These are phyloP conservation scores for Amylocarpus encephaloides DNA, from an alignment of 2,329 filamentous ascomycete species.

Conservation along the genomic window DNA sequence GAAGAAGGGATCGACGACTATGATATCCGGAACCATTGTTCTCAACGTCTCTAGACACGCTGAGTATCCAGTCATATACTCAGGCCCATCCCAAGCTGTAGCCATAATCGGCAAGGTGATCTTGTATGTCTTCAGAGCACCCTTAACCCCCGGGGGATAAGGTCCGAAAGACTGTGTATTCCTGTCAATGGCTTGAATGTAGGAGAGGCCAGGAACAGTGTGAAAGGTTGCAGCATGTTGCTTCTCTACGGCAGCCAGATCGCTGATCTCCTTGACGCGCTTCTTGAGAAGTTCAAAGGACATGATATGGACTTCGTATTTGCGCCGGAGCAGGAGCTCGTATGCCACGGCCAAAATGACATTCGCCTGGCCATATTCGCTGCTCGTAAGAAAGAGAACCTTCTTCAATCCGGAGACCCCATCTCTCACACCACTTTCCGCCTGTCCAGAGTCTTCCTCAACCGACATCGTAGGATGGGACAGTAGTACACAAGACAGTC, in stretches of 20 bases:
- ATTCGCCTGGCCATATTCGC: slow-evolving; percentile 42
- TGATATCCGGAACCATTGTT: slow-evolving; percentile 34
- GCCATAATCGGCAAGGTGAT: slow-evolving; percentile 25
- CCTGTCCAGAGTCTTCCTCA: background rate
- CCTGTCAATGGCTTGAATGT: slow-evolving; percentile 29
- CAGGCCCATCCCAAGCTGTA: slow-evolving; percentile 33
- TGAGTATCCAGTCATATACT: slow-evolving; percentile 37
- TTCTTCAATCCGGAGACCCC: slow-evolving; percentile 4
- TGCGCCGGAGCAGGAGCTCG: slow-evolving; percentile 34
- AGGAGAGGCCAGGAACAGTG: slow-evolving; percentile 30
- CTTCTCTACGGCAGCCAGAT: slow-evolving; percentile 13
- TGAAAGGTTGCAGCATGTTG: slow-evolving; percentile 28
- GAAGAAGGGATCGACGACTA: slow-evolving; percentile 40
- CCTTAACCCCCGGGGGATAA: slow-evolving; percentile 31
- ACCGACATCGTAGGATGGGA: background rate
- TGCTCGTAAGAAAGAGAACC: slow-evolving; percentile 38
- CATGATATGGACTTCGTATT: slow-evolving; percentile 39
- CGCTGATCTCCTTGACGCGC: slow-evolving; percentile 26
- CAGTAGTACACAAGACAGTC: too few relatives aligned
- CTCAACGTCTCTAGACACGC: slow-evolving; percentile 35
- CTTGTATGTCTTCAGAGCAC: slow-evolving; percentile 29
- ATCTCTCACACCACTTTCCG: background rate
- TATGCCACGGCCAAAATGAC: slow-evolving; percentile 39
- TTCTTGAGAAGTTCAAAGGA: slow-evolving; percentile 36
- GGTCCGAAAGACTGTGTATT: slow-evolving; percentile 20